Conservation (phyloP, 495 filamentous ascomycete species). For the Xylaria acuta region DNA sequence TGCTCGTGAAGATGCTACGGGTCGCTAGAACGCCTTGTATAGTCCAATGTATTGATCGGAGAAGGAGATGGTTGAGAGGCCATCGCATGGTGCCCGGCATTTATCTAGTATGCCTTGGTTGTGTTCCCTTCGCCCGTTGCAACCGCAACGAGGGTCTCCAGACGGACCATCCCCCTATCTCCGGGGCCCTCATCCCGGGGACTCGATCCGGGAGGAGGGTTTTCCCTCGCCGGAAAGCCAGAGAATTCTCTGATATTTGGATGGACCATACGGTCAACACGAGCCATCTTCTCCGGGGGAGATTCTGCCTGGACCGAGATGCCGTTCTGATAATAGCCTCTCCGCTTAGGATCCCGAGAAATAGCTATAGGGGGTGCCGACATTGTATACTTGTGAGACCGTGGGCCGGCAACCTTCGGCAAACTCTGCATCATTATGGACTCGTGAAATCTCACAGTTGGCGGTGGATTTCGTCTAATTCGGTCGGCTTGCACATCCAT, state of each 20-base stretch:
- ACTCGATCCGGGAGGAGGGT: conserved; percentile 14
- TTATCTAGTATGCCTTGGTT: conserved; percentile 54
- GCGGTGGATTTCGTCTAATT: conserved; percentile 43
- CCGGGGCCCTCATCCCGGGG: conserved; percentile 42
- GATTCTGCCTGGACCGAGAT: conserved; percentile 43
- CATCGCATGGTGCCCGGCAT: neutral
- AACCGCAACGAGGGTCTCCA: conserved; percentile 88
- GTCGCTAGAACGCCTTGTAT: conserved; percentile 26
- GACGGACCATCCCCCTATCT: conserved; percentile 60
- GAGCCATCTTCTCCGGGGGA: conserved; percentile 46
- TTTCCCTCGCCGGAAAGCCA: conserved; percentile 51
- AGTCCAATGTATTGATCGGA: conserved; percentile 4
- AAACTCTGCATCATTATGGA: conserved; percentile 30
- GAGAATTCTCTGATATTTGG: conserved; percentile 54
- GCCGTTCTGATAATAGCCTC: conserved; percentile 73
- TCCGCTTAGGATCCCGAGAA: conserved; percentile 66
- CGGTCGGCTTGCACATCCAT: conserved; percentile 57
- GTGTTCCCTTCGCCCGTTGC: conserved; percentile 81
- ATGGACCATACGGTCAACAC: conserved; percentile 56
- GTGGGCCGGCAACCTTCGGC: conserved; percentile 11
- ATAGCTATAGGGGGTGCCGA: conserved; percentile 57
- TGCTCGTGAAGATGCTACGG: conserved; percentile 31
- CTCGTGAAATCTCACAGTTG: conserved; percentile 55
- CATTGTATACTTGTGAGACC: conserved; percentile 57
- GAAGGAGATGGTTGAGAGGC: neutral